Conservation (phyloP, 306 rosid species). For the Inga laurina region DNA sequence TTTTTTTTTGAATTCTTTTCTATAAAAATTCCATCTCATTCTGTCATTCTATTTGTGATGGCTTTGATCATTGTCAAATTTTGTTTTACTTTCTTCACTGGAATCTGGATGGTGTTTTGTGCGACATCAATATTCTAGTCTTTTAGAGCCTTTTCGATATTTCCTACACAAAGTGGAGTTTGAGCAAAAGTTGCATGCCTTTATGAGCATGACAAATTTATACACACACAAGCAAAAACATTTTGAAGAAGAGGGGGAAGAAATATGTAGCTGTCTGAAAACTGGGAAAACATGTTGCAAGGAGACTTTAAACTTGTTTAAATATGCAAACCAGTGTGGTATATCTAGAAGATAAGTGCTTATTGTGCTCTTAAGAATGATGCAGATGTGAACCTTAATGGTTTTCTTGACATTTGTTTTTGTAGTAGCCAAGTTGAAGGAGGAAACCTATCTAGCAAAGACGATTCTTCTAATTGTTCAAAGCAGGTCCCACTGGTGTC, state of each 20-base stretch:
- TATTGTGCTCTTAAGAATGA: conserved; percentile 11
- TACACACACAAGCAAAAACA: neutral
- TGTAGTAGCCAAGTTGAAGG: conserved; percentile 55
- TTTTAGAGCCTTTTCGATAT: neutral
- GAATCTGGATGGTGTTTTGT: neutral
- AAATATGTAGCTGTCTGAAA: conserved; percentile 15
- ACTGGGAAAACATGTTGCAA: neutral
- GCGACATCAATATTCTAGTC: neutral
- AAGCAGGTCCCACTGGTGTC: conserved; percentile 38
- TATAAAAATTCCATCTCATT: neutral
- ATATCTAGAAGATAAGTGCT: neutral
- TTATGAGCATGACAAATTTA: neutral
- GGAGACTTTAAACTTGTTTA: neutral
- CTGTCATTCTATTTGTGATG: neutral
- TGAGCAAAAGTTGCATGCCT: neutral
- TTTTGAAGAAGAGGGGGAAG: neutral
- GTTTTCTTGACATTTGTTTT: conserved; percentile 24
- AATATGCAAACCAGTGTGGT: conserved; percentile 1
- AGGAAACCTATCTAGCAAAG: conserved; percentile 33
- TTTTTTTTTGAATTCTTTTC: neutral
- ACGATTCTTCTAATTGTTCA: conserved; percentile 35
- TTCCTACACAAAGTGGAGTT: neutral
- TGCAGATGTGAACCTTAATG: conserved; percentile 1
- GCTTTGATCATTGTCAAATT: neutral
- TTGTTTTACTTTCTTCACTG: neutral